Evolutionary conservation across 1,139 yeast genomes (phyloP), one percentile per base, ranked within the genome.

Genomic region (Protomyces lactucae-debilis): DNA sequence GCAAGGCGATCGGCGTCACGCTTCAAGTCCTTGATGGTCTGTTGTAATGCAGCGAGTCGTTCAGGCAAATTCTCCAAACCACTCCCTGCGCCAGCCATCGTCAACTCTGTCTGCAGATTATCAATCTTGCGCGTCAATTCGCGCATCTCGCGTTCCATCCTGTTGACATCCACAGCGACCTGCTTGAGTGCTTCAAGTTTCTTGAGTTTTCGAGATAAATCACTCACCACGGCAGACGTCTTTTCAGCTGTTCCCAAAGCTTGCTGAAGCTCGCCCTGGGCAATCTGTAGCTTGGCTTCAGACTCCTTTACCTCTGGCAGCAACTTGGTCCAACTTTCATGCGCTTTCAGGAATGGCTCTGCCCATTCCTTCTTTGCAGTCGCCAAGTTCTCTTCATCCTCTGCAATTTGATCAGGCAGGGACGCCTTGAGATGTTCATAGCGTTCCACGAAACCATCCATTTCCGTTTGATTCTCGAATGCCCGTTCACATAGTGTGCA

Each of bases 41-140:
- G 74, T 51, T 76, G 79, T 55, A 79, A 79, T 6, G 73, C 75
- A 56, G 75, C 78, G 67, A 85, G 85, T 10, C 74, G 71, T 9
- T 72, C 74, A 71, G 86, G 88, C 23, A 88, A 73, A 56, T 85
- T 88, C 9, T 79, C 79, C 0, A 82, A 73, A 3, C 83, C 75
- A 21, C 75, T 70, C 8, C 72, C 57, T 66, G 72, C 67, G 28
- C 68, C 68, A 66, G 75, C 76, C 23, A 75, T 79, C n/a, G 70
- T 70, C 40, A 82, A 71, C 48, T 81, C 82, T 2, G 76, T 76
- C 54, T 77, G 75, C 23, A 69, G 53, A 21, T 67, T 70, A 6
- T 67, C 64, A 25, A 73, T 66, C 45, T 70, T 69, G 5, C 54
- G 35, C 28, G 66, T 64, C 32, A 73, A 67, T 14, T 67, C 69